Percentiles rank a stretch among this genome's conserved stretches.
These are phyloP conservation scores for Gossypium gossypioides DNA, from an alignment of 441 rosid species.

Conservation along the genomic window DNA sequence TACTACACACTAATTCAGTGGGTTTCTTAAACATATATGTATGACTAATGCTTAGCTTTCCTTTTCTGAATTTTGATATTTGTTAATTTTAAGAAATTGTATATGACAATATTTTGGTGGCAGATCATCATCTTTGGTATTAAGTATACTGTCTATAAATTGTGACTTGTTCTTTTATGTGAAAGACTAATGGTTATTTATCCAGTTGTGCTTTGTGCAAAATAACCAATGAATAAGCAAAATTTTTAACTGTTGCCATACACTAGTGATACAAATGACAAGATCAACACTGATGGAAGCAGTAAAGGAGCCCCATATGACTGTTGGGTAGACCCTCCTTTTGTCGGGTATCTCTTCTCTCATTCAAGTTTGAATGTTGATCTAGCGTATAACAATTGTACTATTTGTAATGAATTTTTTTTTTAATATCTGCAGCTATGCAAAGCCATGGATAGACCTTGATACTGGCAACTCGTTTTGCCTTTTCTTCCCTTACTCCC, in stretches of 20 bases:
- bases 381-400: slow-evolving; percentile 6
- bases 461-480: slow-evolving; percentile 49
- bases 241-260: background rate
- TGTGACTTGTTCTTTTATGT: background rate
- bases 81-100: background rate
- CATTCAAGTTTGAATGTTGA: background rate
- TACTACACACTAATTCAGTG: background rate
- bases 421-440: slow-evolving; percentile 47
- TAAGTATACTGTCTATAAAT: background rate
- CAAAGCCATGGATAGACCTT: slow-evolving; percentile 67
- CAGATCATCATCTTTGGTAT: background rate
- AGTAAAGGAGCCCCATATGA: slow-evolving; percentile 37
- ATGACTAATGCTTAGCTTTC: background rate
- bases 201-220: background rate
- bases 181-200: background rate
- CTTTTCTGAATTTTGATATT: background rate
- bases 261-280: slow-evolving; percentile 19
- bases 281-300: slow-evolving; percentile 28
- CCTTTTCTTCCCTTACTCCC: slow-evolving; percentile 84
- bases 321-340: slow-evolving; percentile 74
- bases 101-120: background rate
- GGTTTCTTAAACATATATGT: background rate
- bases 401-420: slow-evolving; percentile 16
- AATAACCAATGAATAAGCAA: background rate
- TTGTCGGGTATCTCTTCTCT: slow-evolving; percentile 53